Evolutionary conservation across 768 basidiomycete genomes (phyloP), one percentile per base, ranked within the genome.

Genomic region (Lactarius hatsudake): DNA sequence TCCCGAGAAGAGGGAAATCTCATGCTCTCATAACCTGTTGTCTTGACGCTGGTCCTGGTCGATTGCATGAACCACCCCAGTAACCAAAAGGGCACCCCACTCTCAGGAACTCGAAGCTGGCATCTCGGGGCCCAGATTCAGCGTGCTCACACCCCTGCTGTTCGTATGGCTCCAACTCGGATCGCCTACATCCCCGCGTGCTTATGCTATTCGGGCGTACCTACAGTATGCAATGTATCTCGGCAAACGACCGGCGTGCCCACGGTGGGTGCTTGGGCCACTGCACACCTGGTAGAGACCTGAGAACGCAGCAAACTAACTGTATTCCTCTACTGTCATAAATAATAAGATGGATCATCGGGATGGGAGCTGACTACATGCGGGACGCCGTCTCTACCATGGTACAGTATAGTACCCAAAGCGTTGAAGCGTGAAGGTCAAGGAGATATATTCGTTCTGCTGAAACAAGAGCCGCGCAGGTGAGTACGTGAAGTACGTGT

Each of bases 401-500:
- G 32, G 30, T 30, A n/a, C 54, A 23, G 15, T 61, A 62, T 23
- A 34, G 57, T 32, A 17, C 36, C 20, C 56, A 2, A 57, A 15
- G n/a, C 36, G 13, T 53, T 48, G 10, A 43, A 62, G 61, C 48
- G 32, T 32, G 23, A 28, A 62, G 36, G 42, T 58, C 56, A 48
- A 62, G 28, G 55, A n/a, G 55, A 58, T 48, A 62, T 58, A 58
- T 57, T 18, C 40, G 23, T 36, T 40, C 23, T 28, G 30, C 28
- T 40, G 20, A 28, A 53, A 53, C 26, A 36, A 34, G 53, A 38
- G n/a, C 66, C 58, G 45, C 26, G 40, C 42, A 32, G 53, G 62
- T 59, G 59, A 59, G 66, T 63, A 63, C 32, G 38, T 26, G 23
- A 26, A 28, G 36, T 45, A 48, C 48, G n/a, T 43, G 48, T 48